These are phyloP conservation scores for Trichoderma pleuroti DNA, from an alignment of 2,329 filamentous ascomycete genomes.

Conservation along the genomic window DNA sequence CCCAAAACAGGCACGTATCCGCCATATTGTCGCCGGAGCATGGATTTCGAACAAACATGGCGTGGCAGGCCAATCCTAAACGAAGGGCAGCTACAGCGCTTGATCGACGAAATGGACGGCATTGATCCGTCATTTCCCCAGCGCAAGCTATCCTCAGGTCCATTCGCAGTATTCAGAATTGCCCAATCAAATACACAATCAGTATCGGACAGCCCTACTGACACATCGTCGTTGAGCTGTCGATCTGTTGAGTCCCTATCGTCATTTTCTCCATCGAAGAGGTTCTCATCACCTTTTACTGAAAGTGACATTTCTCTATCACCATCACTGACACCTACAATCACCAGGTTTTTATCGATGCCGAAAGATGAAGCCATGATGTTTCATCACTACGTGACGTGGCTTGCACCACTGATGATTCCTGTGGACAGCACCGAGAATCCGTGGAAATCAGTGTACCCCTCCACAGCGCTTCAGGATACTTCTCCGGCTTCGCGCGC, in stretches of 20 bases:
- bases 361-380: background rate
- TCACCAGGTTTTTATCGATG: background rate
- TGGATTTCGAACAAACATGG: constrained; percentile 9
- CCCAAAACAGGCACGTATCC: constrained; percentile 2
- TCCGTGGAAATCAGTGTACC: constrained; percentile 7
- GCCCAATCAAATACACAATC: background rate
- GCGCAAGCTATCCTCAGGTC: background rate
- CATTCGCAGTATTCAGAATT: background rate
- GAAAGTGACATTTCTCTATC: background rate
- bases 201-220: background rate
- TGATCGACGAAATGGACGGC: background rate
- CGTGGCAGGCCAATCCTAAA: background rate
- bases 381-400: constrained; percentile 12
- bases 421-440: constrained; percentile 1
- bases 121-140: background rate
- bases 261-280: background rate
- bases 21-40: background rate
- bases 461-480: background rate
- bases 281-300: background rate
- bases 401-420: constrained; percentile 10
- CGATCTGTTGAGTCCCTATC: background rate
- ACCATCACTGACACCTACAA: background rate
- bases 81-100: background rate
- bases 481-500: background rate
- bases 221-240: background rate